Percentiles rank a stretch among this genome's conserved stretches.
Evolutionary conservation across 176 grass and related monocot genomes (phyloP).

Genomic region (Panicum miliaceum): DNA sequence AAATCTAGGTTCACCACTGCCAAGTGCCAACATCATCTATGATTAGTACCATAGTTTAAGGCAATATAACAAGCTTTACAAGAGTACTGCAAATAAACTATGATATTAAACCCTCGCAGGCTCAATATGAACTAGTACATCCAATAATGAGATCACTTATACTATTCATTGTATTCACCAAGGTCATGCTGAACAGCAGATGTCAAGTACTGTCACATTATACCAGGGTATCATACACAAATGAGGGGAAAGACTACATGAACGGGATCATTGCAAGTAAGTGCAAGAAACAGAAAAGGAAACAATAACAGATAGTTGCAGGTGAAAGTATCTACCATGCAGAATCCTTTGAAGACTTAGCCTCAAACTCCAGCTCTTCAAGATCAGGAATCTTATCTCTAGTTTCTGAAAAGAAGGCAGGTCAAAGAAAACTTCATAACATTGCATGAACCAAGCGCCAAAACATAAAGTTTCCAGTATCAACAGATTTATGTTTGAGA

Average conservation of each 20-base stretch:
- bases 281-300: neutral
- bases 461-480: slow-evolving; percentile 17
- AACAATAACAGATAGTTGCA: slow-evolving; percentile 1
- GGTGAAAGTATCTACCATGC: slow-evolving; percentile 74
- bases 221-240: neutral
- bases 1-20: slow-evolving; percentile 9
- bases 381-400: slow-evolving; percentile 58
- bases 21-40: neutral
- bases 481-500: neutral
- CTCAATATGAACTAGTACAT: neutral
- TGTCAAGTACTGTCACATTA: slow-evolving; percentile 1
- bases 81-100: slow-evolving; percentile 11
- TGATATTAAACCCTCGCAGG: neutral
- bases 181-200: slow-evolving; percentile 20
- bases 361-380: slow-evolving; percentile 83
- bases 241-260: neutral
- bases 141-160: neutral
- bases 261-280: slow-evolving; percentile 21
- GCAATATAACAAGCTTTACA: neutral
- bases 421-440: slow-evolving; percentile 23
- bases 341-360: slow-evolving; percentile 79
- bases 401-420: slow-evolving; percentile 50
- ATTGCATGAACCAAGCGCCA: slow-evolving; percentile 14
- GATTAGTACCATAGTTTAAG: slow-evolving; percentile 15
- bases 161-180: slow-evolving; percentile 24